Base-by-base conservation (phyloP, 257 asterid species). In the Fraxinus americana region DNA sequence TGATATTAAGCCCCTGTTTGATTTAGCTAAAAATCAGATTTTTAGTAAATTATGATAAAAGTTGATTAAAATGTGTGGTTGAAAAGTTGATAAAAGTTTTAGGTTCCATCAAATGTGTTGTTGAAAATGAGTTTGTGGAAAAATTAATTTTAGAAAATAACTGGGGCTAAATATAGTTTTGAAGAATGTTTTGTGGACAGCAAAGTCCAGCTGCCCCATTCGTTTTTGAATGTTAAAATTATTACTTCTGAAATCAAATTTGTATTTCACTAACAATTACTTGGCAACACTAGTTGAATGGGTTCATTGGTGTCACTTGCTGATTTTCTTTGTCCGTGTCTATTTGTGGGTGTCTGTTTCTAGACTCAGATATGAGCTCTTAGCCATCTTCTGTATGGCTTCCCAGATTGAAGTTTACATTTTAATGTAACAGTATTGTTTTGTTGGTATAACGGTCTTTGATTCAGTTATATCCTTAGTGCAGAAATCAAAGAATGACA, bases 401-500 rank as follows among this genome's bases (percentile, higher is more conserved):
- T 57, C 67, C 25, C 30, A 6, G 67, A 57, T n/a, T 19, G 30
- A 57, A 57, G 27, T 19, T 57, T 57, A n/a, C 21, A 57, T 57
- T 57, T 54, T 57, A 21, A 21, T 57, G 67, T 19, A 7, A n/a
- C 30, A n/a, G 69, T 25, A 63, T 17, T 25, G 17, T 27, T 63
- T 63, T 63, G 16, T 54, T 54, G 9, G 27, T 54, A 1, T 54
- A 54, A 54, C 8, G 8, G 14, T 27, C 36, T 41, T 27, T 54
- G 35, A 67, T 67, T 41, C 67, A 57, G 27, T 78, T 45, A 38
- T 77, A 30, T 67, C 68, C 75, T 32, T 75, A 67, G 45, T 81
- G 78, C 86, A 96, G 99, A 90, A 96, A 96, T 81, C 98, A 92
- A 81, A 90, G 93, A 79, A 96, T 96, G 99, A 88, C 97, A 7